These are phyloP conservation scores for Saccharomycodes ludwigii DNA, from an alignment of 805 yeast species.

Conservation along the genomic window DNA sequence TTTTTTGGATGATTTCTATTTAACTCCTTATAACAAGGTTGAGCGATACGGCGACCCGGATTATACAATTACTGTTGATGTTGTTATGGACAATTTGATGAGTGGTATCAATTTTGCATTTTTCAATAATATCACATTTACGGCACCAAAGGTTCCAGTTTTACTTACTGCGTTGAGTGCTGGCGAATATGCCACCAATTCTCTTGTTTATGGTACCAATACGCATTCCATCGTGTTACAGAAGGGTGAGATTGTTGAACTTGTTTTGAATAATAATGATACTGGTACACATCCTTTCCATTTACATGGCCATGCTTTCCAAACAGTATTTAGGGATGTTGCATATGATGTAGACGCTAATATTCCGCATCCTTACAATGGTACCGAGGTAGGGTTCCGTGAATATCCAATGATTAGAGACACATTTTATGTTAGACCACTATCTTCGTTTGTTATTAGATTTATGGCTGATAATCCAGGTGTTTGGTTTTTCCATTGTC, in stretches of 20 bases:
- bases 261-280: conserved; percentile 75
- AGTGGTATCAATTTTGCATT: conserved; percentile 94
- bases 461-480: conserved; percentile 94
- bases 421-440: conserved; percentile 63
- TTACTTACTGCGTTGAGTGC: conserved; percentile 68
- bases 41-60: conserved; percentile 57
- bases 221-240: conserved; percentile 62
- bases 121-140: conserved; percentile 77
- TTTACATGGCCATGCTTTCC: conserved; percentile 83
- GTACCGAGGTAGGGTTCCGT: conserved; percentile 40
- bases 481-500: conserved; percentile 98
- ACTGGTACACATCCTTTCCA: conserved; percentile 97
- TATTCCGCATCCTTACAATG: conserved; percentile 44
- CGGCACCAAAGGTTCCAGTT: conserved; percentile 76
- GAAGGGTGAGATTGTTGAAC: conserved; percentile 48
- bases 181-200: conserved; percentile 44
- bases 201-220: conserved; percentile 59
- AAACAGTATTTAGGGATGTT: conserved; percentile 60
- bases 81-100: conserved; percentile 71
- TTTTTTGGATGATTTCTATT: conserved; percentile 65
- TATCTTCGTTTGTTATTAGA: conserved; percentile 75
- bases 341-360: conserved; percentile 37
- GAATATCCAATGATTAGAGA: conserved; percentile 79
- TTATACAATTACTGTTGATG: conserved; percentile 53
- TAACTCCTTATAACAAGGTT: conserved; percentile 49